Evolutionary conservation across 2,329 filamentous ascomycete species (phyloP), one percentile per base, ranked within the genome.

Genomic region (Microdochium bolleyi): DNA sequence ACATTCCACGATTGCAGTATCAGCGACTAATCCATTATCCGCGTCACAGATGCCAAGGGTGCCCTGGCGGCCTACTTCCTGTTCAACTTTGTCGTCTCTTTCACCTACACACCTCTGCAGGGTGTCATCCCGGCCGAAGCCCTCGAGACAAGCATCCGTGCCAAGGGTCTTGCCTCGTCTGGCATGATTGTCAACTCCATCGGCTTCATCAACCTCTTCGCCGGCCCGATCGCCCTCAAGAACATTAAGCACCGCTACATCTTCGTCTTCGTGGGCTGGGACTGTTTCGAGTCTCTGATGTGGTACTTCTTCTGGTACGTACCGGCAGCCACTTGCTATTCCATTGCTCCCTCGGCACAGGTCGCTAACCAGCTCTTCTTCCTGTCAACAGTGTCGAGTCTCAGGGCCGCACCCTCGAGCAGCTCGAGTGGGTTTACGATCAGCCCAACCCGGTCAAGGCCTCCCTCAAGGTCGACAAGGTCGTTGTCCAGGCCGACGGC

Each of bases 381-480:
- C 1, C 3, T 13, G 24, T 16, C 19, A 24, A 46, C 52, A 75
- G 74, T 60, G 74, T 77, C 57, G 74, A 77, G 58, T 71, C 72
- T 3, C 73, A 77, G 55, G 74, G 74, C 49, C 73, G 74, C 38
- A 76, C 74, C 3, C 69, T 77, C 24, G 74, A 77, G 58, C 67
- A 77, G 59, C 67, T 77, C 34, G 73, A 75, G 57, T 75, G 73
- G 72, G 71, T 77, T 11, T 77, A 77, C 62, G 62, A 73, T 58
- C 74, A 77, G 59, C 69, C 71, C 24, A 72, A 73, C 56, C 74
- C 74, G 1, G 75, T 77, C 64, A 74, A 75, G 62, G 75, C 75
- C 11, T 78, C 75, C 3, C 65, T 71, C 54, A 67, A 65, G 50
- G 67, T 77, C 56, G 87, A 77, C 58, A 75, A 74, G 65, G 66